Conservation (phyloP, 2,329 filamentous ascomycete species). For the Aspergillus aculeatus region DNA sequence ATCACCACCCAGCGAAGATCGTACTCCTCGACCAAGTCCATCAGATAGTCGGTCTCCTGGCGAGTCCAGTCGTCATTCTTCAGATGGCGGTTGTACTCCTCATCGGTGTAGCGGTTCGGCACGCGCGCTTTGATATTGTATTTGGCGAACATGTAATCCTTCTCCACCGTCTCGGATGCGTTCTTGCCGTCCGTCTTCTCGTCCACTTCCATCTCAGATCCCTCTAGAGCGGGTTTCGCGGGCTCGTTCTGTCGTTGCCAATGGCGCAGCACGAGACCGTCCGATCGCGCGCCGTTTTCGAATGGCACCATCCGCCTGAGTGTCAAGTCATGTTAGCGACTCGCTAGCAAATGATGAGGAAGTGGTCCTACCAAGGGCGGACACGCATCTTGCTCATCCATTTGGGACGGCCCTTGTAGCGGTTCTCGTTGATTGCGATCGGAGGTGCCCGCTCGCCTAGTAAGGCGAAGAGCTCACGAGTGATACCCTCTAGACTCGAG, state of each 20-base stretch:
- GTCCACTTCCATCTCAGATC: conserved; percentile 37
- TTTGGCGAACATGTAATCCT: conserved; percentile 68
- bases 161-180: conserved; percentile 36
- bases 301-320: conserved; percentile 70
- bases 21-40: conserved; percentile 71
- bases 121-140: conserved; percentile 80
- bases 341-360: neutral
- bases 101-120: conserved; percentile 74
- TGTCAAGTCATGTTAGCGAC: conserved; percentile 20
- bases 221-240: conserved; percentile 40
- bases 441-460: conserved; percentile 53
- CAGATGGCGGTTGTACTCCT: conserved; percentile 77
- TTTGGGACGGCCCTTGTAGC: conserved; percentile 52
- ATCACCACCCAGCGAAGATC: conserved; percentile 90
- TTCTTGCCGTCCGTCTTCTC: conserved; percentile 40
- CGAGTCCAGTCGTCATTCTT: conserved; percentile 78
- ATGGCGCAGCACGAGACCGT: conserved; percentile 71
- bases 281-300: conserved; percentile 71
- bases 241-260: conserved; percentile 69
- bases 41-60: conserved; percentile 90
- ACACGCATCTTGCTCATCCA: conserved; percentile 46
- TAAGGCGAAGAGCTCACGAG: conserved; percentile 51
- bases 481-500: conserved; percentile 46
- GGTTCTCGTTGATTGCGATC: conserved; percentile 53
- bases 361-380: conserved; percentile 43